phyloP scores from a whole-genome alignment of 108 stramenopile species.

The Nannochloropsis gaditana region DNA sequence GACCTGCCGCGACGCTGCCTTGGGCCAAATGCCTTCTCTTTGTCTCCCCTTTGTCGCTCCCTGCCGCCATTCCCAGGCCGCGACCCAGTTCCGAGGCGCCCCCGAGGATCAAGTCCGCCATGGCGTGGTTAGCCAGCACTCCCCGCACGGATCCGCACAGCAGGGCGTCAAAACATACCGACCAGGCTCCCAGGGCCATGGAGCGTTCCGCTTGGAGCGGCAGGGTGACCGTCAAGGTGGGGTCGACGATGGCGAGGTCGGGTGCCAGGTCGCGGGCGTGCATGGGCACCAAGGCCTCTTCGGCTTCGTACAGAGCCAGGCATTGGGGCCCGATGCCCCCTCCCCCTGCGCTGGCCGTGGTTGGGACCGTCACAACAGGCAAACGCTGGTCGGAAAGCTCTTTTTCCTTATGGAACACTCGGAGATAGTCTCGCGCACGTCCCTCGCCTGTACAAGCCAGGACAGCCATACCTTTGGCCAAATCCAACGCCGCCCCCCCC shows the following conservation, averaged over 20 bases:
- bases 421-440: background rate
- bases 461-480: conserved; percentile 15
- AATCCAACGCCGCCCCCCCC: background rate
- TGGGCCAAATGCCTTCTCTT: background rate
- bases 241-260: background rate
- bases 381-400: background rate
- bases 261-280: background rate
- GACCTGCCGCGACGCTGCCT: conserved; percentile 15
- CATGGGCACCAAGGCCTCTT: background rate
- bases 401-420: conserved; percentile 16
- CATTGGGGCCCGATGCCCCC: background rate
- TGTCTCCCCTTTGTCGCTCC: background rate
- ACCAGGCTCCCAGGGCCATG: background rate
- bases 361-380: background rate
- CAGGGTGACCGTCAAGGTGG: background rate
- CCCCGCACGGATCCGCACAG: background rate
- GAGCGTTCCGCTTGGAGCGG: background rate
- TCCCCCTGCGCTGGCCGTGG: background rate
- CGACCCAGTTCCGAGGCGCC: background rate
- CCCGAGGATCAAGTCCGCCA: background rate
- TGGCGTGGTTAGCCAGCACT: background rate
- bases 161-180: background rate
- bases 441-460: background rate
- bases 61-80: background rate
- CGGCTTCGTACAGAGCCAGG: background rate